phyloP scores from a whole-genome alignment of 805 yeast species.

The Hanseniaspora taiwanica region DNA sequence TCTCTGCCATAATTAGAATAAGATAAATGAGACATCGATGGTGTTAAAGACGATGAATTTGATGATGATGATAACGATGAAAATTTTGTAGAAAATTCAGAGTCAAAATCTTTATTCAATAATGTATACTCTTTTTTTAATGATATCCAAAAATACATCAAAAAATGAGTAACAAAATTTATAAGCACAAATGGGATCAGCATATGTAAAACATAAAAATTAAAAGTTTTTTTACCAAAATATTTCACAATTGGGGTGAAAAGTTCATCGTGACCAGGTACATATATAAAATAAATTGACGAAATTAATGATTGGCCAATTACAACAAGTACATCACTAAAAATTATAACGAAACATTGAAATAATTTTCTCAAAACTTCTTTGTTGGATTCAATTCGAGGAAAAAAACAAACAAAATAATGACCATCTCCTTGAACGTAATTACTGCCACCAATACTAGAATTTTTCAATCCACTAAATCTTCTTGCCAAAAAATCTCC shows the following conservation, averaged over 20 bases:
- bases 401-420: not conserved
- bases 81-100: no score
- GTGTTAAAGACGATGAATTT: no score
- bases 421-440: constrained; percentile 2
- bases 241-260: constrained; percentile 21
- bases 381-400: constrained; percentile 6
- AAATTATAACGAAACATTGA: constrained; percentile 8
- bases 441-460: no score
- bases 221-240: constrained; percentile 23
- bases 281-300: constrained; percentile 29
- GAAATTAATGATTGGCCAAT: constrained; percentile 25
- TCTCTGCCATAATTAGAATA: not conserved
- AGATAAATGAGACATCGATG: no score
- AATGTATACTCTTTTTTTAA: constrained; percentile 6
- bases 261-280: constrained; percentile 23
- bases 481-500: not conserved
- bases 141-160: constrained; percentile 14
- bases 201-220: constrained; percentile 17
- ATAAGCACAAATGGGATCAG: constrained; percentile 21
- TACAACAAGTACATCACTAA: constrained; percentile 11
- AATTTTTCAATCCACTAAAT: not conserved
- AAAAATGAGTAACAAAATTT: constrained; percentile 11
- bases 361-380: constrained; percentile 8
- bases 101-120: constrained; percentile 1
- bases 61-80: no score